These are phyloP conservation scores for Paraphaeosphaeria sporulosa DNA, from an alignment of 2,329 filamentous ascomycete species.

Conservation along the genomic window DNA sequence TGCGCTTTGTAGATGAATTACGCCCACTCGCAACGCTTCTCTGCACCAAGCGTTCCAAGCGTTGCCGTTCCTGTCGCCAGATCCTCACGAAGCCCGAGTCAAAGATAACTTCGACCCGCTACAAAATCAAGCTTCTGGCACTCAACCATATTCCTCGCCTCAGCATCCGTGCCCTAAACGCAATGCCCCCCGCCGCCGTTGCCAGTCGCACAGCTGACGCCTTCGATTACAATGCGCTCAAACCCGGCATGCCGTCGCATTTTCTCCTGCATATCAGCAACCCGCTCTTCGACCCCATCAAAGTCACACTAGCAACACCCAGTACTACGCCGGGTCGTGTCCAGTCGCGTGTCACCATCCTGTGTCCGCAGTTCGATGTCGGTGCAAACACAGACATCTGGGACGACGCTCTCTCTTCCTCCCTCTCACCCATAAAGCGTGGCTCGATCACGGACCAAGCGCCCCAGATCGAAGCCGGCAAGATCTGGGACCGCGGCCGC, in stretches of 20 bases:
- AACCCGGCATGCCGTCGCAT: constrained; percentile 66
- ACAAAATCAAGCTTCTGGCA: constrained; percentile 90
- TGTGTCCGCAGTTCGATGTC: constrained; percentile 93
- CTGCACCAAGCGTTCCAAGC: constrained; percentile 91
- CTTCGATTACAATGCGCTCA: constrained; percentile 57
- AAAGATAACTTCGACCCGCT: constrained; percentile 87
- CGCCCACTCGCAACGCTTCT: constrained; percentile 84
- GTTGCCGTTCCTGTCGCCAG: constrained; percentile 90
- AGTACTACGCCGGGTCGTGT: constrained; percentile 46
- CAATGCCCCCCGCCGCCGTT: constrained; percentile 46
- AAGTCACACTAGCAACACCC: constrained; percentile 86
- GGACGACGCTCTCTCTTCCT: constrained; percentile 79
- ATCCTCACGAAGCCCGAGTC: constrained; percentile 94
- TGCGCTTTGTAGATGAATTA: constrained; percentile 75
- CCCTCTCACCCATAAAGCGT: constrained; percentile 47
- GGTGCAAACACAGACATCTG: constrained; percentile 93
- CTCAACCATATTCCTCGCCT: constrained; percentile 84
- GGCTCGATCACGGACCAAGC: constrained; percentile 32
- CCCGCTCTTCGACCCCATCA: constrained; percentile 89
- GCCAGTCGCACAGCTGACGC: constrained; percentile 22
- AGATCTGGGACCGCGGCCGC: constrained; percentile 92
- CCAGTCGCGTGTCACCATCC: constrained; percentile 77
- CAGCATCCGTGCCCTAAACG: constrained; percentile 72
- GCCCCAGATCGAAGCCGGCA: constrained; percentile 76
- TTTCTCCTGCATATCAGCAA: constrained; percentile 92